Conservation (phyloP, 164 flowering plant species). For the Magnolia sinica region DNA sequence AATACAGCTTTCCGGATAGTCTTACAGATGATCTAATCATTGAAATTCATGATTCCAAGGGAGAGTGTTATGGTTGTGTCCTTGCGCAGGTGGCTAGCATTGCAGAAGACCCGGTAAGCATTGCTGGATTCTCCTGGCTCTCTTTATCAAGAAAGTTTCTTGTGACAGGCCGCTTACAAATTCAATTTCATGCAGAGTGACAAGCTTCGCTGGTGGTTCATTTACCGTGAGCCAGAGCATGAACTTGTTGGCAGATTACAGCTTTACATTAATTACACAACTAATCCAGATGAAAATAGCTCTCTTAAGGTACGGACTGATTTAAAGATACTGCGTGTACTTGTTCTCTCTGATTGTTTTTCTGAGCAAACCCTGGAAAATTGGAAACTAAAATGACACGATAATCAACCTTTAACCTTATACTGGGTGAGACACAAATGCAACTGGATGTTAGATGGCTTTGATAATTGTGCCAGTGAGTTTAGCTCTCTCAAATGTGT, state of each 20-base stretch:
- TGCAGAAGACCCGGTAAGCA: conserved; percentile 73
- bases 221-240: conserved; percentile 87
- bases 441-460: no score
- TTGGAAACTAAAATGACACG: no score
- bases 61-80: conserved; percentile 75
- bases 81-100: conserved; percentile 80
- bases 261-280: conserved; percentile 67
- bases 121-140: neutral
- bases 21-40: conserved; percentile 81
- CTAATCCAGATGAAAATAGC: conserved; percentile 61
- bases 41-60: conserved; percentile 82
- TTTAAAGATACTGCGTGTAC: no score
- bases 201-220: conserved; percentile 93
- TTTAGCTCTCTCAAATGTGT: no score
- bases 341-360: no score
- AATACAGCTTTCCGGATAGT: conserved; percentile 84
- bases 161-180: conserved; percentile 12
- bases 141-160: conserved; percentile 3
- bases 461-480: no score
- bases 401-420: no score
- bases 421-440: no score
- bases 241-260: conserved; percentile 84
- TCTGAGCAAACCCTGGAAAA: no score
- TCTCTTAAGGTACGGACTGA: conserved; percentile 56
- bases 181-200: conserved; percentile 55